Percentiles rank a stretch among this genome's conserved stretches.
These are phyloP conservation scores for Talaromyces proteolyticus DNA, from an alignment of 495 filamentous ascomycete genomes.

Conservation along the genomic window DNA sequence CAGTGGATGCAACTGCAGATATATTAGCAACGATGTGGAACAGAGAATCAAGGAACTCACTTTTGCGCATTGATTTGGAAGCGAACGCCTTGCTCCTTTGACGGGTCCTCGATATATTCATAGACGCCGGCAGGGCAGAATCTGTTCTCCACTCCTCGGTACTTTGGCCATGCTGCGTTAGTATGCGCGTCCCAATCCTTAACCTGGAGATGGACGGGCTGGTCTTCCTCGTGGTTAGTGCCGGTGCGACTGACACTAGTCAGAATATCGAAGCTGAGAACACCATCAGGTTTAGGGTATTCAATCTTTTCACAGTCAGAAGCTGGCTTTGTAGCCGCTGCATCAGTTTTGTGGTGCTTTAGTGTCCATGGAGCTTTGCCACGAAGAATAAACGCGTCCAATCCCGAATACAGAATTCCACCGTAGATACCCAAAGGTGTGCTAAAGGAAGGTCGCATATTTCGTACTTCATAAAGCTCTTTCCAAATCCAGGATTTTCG, in stretches of 20 bases:
- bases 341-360: conserved; percentile 62
- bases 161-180: conserved; percentile 73
- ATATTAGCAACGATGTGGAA: not conserved
- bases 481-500: conserved; percentile 85
- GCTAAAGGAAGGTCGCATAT: conserved; percentile 95
- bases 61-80: conserved; percentile 99
- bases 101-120: conserved; percentile 91
- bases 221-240: conserved; percentile 98
- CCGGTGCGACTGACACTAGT: conserved; percentile 91
- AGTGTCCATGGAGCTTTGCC: conserved; percentile 90
- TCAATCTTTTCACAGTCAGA: conserved; percentile 81
- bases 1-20: conserved; percentile 85
- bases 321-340: conserved; percentile 71
- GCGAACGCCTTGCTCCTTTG: conserved; percentile 73
- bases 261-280: conserved; percentile 91
- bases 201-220: conserved; percentile 93
- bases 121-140: conserved; percentile 99
- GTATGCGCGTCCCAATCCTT: conserved; percentile 91
- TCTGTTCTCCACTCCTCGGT: conserved; percentile 91
- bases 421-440: conserved; percentile 76
- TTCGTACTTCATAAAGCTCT: conserved; percentile 90
- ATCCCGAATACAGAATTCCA: conserved; percentile 85
- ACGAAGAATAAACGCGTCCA: conserved; percentile 81
- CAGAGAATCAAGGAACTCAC: conserved; percentile 50
- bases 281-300: conserved; percentile 93